Evolutionary conservation across 148 eudicot genomes (phyloP).

Genomic region (Pouteria glomerata): DNA sequence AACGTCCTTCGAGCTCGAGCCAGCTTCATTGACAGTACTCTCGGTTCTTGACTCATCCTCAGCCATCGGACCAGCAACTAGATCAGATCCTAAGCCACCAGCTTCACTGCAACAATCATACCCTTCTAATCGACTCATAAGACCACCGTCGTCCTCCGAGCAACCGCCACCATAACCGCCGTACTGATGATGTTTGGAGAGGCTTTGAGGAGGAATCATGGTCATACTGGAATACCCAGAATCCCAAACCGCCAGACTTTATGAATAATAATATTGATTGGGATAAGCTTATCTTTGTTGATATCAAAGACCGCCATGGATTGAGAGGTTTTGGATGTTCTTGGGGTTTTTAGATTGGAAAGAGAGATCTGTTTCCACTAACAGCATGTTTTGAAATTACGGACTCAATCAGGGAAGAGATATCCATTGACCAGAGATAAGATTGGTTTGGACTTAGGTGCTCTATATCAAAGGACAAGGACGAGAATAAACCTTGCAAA

Average conservation of each 20-base stretch:
- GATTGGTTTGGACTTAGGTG: slow-evolving; percentile 1
- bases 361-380: slow-evolving; percentile 7
- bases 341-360: neutral
- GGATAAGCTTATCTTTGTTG: neutral
- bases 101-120: slow-evolving; percentile 7
- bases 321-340: neutral
- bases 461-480: slow-evolving; percentile 20
- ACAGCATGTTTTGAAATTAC: slow-evolving; percentile 9
- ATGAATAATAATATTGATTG: too few relatives aligned
- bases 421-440: slow-evolving; percentile 26
- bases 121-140: slow-evolving; percentile 20
- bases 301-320: slow-evolving; percentile 2
- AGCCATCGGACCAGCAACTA: slow-evolving; percentile 16
- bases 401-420: slow-evolving; percentile 7
- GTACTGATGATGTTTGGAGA: slow-evolving; percentile 14
- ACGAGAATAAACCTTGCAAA: slow-evolving; percentile 25
- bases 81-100: slow-evolving; percentile 7
- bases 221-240: slow-evolving; percentile 32
- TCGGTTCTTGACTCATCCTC: slow-evolving; percentile 34
- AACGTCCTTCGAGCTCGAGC: slow-evolving; percentile 16
- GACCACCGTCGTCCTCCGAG: slow-evolving; percentile 11
- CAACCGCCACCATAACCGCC: slow-evolving; percentile 3
- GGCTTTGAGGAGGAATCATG: slow-evolving; percentile 40
- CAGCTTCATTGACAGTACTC: slow-evolving; percentile 22
- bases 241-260: slow-evolving; percentile 2